These are phyloP conservation scores for Flammula alnicola DNA, from an alignment of 1,284 basidiomycete genomes.

Conservation along the genomic window DNA sequence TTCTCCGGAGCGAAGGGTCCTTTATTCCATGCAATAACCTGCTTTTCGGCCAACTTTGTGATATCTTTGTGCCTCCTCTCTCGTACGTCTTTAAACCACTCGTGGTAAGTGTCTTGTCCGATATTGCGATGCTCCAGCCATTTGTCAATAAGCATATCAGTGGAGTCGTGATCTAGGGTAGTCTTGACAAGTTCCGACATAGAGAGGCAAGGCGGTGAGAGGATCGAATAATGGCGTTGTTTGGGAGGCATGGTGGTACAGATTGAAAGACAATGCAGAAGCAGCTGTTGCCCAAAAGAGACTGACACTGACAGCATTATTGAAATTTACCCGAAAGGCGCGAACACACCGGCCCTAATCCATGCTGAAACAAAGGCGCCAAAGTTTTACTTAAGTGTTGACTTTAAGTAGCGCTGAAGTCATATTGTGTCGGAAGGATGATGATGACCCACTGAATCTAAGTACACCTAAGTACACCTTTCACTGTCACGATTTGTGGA, in stretches of 20 bases:
- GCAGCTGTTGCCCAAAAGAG: constrained; percentile 17
- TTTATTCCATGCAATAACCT: constrained; percentile 74
- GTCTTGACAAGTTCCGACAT: constrained; percentile 79
- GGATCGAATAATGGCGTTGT: constrained; percentile 62
- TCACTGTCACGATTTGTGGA: too few species aligned
- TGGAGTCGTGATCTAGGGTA: constrained; percentile 71
- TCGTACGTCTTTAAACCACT: constrained; percentile 72
- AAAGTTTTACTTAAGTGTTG: too few species aligned
- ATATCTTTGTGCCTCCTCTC: constrained; percentile 59
- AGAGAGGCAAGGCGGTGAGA: constrained; percentile 62
- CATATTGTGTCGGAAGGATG: too few species aligned
- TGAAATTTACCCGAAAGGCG: constrained; percentile 26
- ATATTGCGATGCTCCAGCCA: constrained; percentile 73
- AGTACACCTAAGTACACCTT: too few species aligned
- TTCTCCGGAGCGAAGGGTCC: constrained; percentile 77
- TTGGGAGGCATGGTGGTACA: constrained; percentile 42
- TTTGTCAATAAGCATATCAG: constrained; percentile 77
- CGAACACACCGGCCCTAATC: constrained; percentile 27
- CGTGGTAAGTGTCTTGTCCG: constrained; percentile 66
- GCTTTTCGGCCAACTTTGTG: constrained; percentile 36
- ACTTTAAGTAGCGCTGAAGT: too few species aligned
- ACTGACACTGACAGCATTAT: constrained; percentile 20
- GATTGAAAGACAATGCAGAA: constrained; percentile 13
- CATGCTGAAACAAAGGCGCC: background rate
- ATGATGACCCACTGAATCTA: too few species aligned